Conservation (phyloP, 441 rosid species). For the Kokia cookei region DNA sequence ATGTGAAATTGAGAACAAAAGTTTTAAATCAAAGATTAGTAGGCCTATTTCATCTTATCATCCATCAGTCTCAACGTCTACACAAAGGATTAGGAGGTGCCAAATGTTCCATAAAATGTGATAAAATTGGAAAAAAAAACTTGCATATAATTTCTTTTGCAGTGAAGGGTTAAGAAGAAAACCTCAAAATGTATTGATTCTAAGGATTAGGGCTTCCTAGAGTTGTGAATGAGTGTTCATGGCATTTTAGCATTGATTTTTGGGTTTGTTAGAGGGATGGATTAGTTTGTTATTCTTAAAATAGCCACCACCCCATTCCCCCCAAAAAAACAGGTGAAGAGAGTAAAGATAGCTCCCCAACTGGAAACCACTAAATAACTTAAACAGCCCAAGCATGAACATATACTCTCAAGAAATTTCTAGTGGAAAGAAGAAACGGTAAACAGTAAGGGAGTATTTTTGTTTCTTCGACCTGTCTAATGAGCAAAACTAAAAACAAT, state of each 20-base stretch:
- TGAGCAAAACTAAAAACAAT: background rate
- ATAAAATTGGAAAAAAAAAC: background rate
- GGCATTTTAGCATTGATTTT: background rate
- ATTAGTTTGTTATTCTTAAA: background rate
- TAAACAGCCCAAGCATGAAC: background rate
- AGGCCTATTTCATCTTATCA: background rate
- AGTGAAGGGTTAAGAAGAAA: background rate
- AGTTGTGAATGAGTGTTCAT: background rate
- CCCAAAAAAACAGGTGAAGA: background rate
- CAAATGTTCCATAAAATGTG: background rate
- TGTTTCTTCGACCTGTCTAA: background rate
- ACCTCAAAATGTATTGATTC: background rate
- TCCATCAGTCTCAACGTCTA: background rate
- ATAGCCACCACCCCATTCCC: background rate
- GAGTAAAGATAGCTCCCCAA: background rate
- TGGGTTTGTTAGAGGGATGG: background rate
- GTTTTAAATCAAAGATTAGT: background rate
- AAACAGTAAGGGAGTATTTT: background rate
- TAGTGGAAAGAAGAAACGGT: background rate
- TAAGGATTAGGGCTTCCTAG: background rate
- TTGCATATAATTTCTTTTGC: background rate
- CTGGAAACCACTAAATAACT: background rate
- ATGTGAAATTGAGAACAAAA: constrained; percentile 7
- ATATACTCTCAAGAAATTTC: background rate
- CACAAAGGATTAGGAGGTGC: background rate